Percentiles rank a stretch among this genome's conserved stretches.
These are phyloP conservation scores for Plasmodium reichenowi DNA, from an alignment of 169 alveolate species.

Conservation along the genomic window DNA sequence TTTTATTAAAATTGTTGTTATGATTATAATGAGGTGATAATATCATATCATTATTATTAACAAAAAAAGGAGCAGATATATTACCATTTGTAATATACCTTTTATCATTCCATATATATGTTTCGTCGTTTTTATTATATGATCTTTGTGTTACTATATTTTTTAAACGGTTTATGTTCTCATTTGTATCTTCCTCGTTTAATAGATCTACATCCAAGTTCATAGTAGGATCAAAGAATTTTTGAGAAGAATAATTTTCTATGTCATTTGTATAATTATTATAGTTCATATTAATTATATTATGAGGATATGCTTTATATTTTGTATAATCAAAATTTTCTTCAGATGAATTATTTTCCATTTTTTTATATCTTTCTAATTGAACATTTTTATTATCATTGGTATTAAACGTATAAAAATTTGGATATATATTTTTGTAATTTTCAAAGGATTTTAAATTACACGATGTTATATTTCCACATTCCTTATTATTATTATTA, in stretches of 20 bases:
- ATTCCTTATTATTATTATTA: conserved; percentile 21
- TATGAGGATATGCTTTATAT: not conserved
- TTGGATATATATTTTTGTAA: conserved; percentile 23
- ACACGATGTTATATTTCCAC: conserved; percentile 23
- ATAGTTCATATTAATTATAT: not conserved
- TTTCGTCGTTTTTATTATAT: not conserved
- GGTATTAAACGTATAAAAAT: conserved; percentile 10
- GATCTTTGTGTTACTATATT: conserved; percentile 6
- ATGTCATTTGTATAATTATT: conserved; percentile 13
- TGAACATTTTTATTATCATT: conserved; percentile 26
- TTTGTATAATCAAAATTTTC: conserved; percentile 14
- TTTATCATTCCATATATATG: conserved; percentile 21
- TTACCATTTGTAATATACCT: not conserved
- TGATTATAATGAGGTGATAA: not conserved
- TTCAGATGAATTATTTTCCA: conserved; percentile 9
- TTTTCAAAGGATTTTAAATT: conserved; percentile 39
- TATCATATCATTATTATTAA: not conserved
- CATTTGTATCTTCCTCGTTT: conserved; percentile 16
- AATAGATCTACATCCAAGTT: not conserved
- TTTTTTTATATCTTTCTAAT: conserved; percentile 6
- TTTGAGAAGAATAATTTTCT: conserved; percentile 4
- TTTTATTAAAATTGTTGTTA: not conserved
- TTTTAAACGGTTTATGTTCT: not conserved
- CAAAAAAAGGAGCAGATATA: not conserved
- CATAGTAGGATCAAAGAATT: not conserved